Evolutionary conservation across 179 eudicot species (phyloP), one percentile per base, ranked within the genome.

Genomic region (Pouteria campechiana): DNA sequence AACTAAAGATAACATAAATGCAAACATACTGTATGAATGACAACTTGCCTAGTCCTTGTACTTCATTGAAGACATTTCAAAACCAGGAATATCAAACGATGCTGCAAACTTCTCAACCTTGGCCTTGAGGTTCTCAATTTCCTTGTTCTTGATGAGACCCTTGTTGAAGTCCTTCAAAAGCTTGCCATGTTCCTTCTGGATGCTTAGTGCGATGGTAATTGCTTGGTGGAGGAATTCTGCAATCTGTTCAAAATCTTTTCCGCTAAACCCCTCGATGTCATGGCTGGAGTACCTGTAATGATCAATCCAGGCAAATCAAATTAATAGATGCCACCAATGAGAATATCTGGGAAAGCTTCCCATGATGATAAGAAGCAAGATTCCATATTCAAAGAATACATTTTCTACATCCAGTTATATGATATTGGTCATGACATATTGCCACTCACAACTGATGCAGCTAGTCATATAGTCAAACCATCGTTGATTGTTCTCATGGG

Each of bases 151-250:
- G 36, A 79, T 87, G 54, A 81, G 56, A 54, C 94, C 94, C 58
- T 90, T 90, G 95, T 86, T 86, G 82, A 90, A 90, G 74, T 90
- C 98, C 78, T 90, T 90, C 37, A 90, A 71, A 16, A 86, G 84
- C 64, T 90, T 90, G 27, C 95, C 98, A 18, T 76, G 34, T 54
- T 86, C 95, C 70, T 86, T 85, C 53, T 90, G 98, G 69, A 86
- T 82, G 53, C 55, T 79, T 67, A 90, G 61, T 17, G 95, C 81
- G 60, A 82, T 16, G 27, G 74, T 67, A 32, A 90, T 81, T 0
- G 98, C 73, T 53, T 90, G 74, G 67, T 90, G 95, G 13, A 90
- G 84, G 65, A 90, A 90, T 58, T 90, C 98, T 0, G 71, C 98
- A 5, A 90, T 86, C 63, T 79, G 79, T 82, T 81, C 94, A n/a